phyloP scores from a whole-genome alignment of 352 stramenopile genomes.

The Pythium vanterpoolii region DNA sequence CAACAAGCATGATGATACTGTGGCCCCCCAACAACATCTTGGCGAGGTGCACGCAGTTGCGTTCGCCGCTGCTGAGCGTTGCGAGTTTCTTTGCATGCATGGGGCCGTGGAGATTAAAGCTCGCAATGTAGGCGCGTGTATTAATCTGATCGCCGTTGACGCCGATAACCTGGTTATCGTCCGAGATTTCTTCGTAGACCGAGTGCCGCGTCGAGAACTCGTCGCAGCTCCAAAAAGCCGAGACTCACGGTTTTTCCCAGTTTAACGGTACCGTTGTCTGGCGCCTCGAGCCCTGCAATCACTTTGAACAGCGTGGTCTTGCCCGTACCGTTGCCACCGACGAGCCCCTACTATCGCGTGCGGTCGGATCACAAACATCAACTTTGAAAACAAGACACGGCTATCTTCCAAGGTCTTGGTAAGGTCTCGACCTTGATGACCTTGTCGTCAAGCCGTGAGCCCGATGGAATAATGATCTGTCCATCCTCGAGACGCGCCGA shows the following conservation, averaged over 20 bases:
- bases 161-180: slow-evolving; percentile 82
- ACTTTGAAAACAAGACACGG: slow-evolving; percentile 90
- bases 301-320: slow-evolving; percentile 98
- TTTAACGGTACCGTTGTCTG: slow-evolving; percentile 77
- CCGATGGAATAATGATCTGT: slow-evolving; percentile 90
- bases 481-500: slow-evolving; percentile 75
- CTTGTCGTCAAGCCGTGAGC: slow-evolving; percentile 91
- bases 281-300: slow-evolving; percentile 88
- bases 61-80: slow-evolving; percentile 76
- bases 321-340: slow-evolving; percentile 97
- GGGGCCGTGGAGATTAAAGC: slow-evolving; percentile 76
- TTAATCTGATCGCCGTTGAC: slow-evolving; percentile 75
- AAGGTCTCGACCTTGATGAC: slow-evolving; percentile 84
- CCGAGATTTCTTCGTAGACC: slow-evolving; percentile 86
- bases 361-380: slow-evolving; percentile 93
- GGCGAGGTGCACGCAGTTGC: slow-evolving; percentile 82
- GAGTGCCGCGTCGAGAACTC: slow-evolving; percentile 58
- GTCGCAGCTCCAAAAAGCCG: slow-evolving; percentile 67
- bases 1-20: slow-evolving; percentile 87
- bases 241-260: slow-evolving; percentile 78
- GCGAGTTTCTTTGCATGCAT: slow-evolving; percentile 85
- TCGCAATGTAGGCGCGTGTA: slow-evolving; percentile 36
- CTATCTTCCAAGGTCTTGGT: slow-evolving; percentile 68
- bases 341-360: slow-evolving; percentile 95
- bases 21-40: slow-evolving; percentile 83